phyloP scores from a whole-genome alignment of 495 filamentous ascomycete species.

The Neurospora hispaniola region DNA sequence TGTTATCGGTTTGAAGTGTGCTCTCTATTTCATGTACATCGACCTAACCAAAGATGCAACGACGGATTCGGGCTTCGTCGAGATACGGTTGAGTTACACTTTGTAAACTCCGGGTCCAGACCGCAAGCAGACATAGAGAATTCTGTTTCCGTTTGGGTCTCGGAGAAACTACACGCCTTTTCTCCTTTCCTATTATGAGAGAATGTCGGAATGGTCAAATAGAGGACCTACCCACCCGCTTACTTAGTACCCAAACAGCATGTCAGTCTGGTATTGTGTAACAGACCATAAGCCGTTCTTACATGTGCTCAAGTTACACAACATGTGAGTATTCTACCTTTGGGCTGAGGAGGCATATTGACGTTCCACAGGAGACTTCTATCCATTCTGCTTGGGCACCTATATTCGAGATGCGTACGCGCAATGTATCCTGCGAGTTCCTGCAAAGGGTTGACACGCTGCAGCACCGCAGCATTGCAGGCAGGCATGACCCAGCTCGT shows the following conservation, averaged over 20 bases:
- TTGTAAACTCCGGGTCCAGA: neutral
- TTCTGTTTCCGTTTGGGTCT: neutral
- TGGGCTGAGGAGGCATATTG: neutral
- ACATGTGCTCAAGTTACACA: neutral
- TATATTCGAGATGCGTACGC: neutral
- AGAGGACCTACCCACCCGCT: neutral
- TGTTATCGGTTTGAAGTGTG: neutral
- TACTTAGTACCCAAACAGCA: neutral
- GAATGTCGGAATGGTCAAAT: neutral
- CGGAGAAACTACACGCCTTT: neutral
- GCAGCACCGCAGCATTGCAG: neutral
- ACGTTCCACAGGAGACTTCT: neutral
- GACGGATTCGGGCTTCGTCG: neutral
- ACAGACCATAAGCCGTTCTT: neutral
- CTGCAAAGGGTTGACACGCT: neutral
- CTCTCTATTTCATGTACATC: neutral
- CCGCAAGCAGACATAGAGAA: neutral
- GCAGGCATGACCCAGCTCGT: neutral
- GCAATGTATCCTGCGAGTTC: neutral
- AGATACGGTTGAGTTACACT: neutral
- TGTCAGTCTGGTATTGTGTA: neutral
- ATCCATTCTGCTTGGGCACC: neutral
- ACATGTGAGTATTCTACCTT: neutral
- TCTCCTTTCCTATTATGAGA: neutral
- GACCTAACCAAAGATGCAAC: neutral